phyloP scores from a whole-genome alignment of 306 rosid genomes.

The Comarum palustre region DNA sequence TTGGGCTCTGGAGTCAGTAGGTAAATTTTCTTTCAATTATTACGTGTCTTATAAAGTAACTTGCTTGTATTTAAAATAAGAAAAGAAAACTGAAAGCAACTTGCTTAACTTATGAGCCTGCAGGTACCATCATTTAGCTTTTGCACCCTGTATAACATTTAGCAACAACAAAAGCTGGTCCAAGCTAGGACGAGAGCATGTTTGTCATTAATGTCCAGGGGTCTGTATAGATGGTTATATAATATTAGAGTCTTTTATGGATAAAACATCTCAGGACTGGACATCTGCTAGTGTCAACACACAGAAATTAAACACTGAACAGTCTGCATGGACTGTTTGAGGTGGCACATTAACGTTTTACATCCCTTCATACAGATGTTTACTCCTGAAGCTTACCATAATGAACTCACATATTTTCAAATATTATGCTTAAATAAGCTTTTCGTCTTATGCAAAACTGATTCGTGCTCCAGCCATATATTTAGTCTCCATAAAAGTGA shows the following conservation, averaged over 20 bases:
- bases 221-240: neutral
- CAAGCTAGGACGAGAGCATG: neutral
- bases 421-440: neutral
- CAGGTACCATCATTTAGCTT: neutral
- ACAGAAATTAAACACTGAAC: neutral
- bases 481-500: neutral
- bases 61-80: neutral
- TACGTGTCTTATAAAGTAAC: neutral
- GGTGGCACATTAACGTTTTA: neutral
- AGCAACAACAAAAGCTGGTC: neutral
- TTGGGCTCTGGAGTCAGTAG: slow-evolving; percentile 88
- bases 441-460: neutral
- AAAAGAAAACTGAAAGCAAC: neutral
- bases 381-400: neutral
- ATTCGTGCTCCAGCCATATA: neutral
- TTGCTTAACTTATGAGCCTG: neutral
- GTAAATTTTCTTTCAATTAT: slow-evolving; percentile 39
- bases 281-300: neutral
- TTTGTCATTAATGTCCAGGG: neutral
- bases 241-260: neutral
- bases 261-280: neutral
- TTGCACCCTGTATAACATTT: neutral
- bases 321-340: slow-evolving; percentile 1
- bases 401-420: neutral
- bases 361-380: neutral